Evolutionary conservation across 495 filamentous ascomycete species (phyloP), one percentile per base, ranked within the genome.

Genomic region (Ascobolus immersus): DNA sequence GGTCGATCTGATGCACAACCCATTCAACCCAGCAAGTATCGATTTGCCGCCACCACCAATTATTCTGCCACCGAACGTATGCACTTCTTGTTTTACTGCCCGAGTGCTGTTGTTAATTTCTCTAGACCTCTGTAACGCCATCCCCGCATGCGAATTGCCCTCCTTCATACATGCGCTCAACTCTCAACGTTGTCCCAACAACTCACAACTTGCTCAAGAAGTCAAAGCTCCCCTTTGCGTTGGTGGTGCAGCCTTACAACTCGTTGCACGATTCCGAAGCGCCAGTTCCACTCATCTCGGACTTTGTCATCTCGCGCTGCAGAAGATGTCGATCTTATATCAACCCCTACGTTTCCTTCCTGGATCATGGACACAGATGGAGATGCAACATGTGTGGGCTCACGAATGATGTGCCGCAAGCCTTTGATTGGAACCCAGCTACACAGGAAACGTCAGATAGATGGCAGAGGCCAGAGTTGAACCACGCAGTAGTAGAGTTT

Each of bases 311-410:
- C 47, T 84, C 82, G 23, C 69, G 86, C 47, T 96, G 86, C 57
- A 64, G 86, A 51, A 71, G 86, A 47, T 96, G 86, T 53, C 66
- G 84, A 38, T 82, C 84, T 27, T 94, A 94, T 48, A 94, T 94
- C 59, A 93, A 94, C 52, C 81, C 86, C 14, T 96, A 84, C 37
- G 86, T 82, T 28, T 78, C 74, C 33, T 96, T 96, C 61, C 57
- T 96, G 26, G 86, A 96, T 39, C 79, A 94, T 52, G 84, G 84
- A 13, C 86, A 96, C 57, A 67, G 86, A 47, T 94, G 86, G 86
- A 71, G 84, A 36, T 96, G 86, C 56, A 96, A 96, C 55, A 94
- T 96, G 84, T 96, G 86, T 50, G 93, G 92, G 52, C 60, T 96
- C 36, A 93, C 82, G 35, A 96, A 94, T 49, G 86, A 96, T 46